These are phyloP conservation scores for Oryza rufipogon DNA, from an alignment of 176 grass and related monocot genomes.

Conservation along the genomic window DNA sequence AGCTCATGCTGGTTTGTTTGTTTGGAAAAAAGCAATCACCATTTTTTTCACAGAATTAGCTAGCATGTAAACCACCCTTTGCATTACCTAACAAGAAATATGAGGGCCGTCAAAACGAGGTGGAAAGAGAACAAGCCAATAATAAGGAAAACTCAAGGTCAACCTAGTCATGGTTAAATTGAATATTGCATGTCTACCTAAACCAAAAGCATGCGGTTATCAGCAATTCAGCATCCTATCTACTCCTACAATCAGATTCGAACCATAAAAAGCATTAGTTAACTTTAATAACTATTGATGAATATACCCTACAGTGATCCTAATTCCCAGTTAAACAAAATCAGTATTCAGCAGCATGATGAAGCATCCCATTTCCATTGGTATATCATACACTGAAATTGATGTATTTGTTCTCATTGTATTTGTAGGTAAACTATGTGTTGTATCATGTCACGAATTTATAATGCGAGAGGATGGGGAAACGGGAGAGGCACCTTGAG, in stretches of 20 bases:
- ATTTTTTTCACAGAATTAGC: neutral
- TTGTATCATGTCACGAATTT: neutral
- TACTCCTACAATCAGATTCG: neutral
- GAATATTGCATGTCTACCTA: neutral
- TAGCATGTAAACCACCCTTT: neutral
- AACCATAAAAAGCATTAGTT: neutral
- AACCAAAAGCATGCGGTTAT: neutral
- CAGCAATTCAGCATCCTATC: neutral
- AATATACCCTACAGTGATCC: neutral
- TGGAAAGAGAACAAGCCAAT: neutral
- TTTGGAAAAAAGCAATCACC: neutral
- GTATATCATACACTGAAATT: neutral
- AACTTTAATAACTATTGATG: too few species aligned
- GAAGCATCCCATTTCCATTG: neutral
- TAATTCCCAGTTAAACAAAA: neutral
- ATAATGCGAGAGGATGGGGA: neutral
- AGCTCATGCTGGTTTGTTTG: neutral
- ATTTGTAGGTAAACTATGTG: neutral
- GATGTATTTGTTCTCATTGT: neutral
- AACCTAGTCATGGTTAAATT: constrained; percentile 16
- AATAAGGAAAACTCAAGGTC: constrained; percentile 3
- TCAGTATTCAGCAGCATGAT: neutral
- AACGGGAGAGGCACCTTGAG: constrained; percentile 62
- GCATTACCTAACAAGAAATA: neutral
- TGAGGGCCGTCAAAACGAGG: neutral